These are phyloP conservation scores for Talaromyces rugulosus DNA, from an alignment of 2,329 filamentous ascomycete species.

Conservation along the genomic window DNA sequence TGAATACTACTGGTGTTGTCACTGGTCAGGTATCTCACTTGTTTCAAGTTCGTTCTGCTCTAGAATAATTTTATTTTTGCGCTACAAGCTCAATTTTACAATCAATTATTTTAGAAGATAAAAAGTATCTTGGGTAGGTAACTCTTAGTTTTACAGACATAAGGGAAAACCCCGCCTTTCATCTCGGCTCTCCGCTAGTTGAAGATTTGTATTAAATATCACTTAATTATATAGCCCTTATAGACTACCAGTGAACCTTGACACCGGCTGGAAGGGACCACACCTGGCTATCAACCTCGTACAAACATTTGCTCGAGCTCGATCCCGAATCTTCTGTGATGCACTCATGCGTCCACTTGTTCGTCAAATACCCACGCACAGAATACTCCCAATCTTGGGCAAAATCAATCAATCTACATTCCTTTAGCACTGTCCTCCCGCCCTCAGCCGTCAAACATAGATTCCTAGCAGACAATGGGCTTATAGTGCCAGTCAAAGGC, in stretches of 20 bases:
- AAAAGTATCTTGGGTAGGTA: background rate
- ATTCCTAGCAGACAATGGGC: constrained; percentile 31
- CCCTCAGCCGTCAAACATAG: constrained; percentile 29
- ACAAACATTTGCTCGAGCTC: constrained; percentile 27
- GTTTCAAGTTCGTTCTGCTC: background rate
- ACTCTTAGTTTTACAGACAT: background rate
- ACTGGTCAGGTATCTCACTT: constrained; percentile 24
- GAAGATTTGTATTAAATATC: background rate
- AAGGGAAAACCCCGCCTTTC: no score
- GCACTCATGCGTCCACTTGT: constrained; percentile 29
- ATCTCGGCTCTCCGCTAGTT: no score
- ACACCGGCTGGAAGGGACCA: constrained; percentile 44
- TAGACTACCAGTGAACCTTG: constrained; percentile 9
- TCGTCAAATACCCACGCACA: constrained; percentile 43
- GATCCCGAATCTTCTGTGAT: constrained; percentile 36
- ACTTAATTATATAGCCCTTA: background rate
- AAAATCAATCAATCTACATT: constrained; percentile 15
- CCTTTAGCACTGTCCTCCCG: constrained; percentile 6
- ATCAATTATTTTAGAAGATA: background rate
- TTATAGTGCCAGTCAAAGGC: constrained; percentile 29
- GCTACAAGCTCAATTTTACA: background rate
- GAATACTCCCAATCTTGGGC: constrained; percentile 42
- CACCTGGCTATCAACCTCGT: constrained; percentile 38
- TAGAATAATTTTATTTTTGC: background rate
- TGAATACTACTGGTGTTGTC: constrained; percentile 38